Conservation (phyloP, 805 yeast genomes). For the Saccharomycopsis fermentans region DNA sequence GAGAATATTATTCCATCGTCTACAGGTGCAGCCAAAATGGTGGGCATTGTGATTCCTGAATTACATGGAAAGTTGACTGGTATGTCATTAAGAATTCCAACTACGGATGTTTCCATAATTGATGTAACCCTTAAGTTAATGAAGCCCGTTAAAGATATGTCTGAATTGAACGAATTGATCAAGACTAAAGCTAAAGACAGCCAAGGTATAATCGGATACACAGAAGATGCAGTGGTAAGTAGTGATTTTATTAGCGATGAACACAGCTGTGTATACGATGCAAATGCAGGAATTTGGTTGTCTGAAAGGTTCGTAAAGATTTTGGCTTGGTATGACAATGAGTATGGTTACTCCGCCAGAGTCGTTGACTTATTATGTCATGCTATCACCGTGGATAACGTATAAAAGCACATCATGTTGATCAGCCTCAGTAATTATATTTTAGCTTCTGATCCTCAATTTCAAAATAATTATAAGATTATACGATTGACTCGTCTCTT, state of each 20-base stretch:
- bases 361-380: conserved; percentile 61
- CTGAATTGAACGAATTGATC: conserved; percentile 49
- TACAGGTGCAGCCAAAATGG: conserved; percentile 72
- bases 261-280: conserved; percentile 58
- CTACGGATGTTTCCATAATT: conserved; percentile 63
- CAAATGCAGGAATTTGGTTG: conserved; percentile 59
- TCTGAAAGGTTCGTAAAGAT: conserved; percentile 63
- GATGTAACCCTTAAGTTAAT: conserved; percentile 58
- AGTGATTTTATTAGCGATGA: conserved; percentile 56
- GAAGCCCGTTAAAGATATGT: conserved; percentile 45
- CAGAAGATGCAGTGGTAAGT: conserved; percentile 62
- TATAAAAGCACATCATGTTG: too few relatives aligned
- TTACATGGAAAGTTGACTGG: conserved; percentile 66
- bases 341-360: conserved; percentile 68
- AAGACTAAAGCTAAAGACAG: conserved; percentile 51
- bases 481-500: background rate
- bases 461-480: background rate
- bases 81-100: conserved; percentile 67
- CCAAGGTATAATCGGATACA: conserved; percentile 59
- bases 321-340: conserved; percentile 68
- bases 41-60: conserved; percentile 64
- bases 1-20: conserved; percentile 69
- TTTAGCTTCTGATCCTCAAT: background rate
- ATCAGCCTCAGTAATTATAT: background rate
- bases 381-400: conserved; percentile 35